Evolutionary conservation across 108 stramenopile species (phyloP), one percentile per base, ranked within the genome.

Genomic region (Mayamaea pseudoterrestris): DNA sequence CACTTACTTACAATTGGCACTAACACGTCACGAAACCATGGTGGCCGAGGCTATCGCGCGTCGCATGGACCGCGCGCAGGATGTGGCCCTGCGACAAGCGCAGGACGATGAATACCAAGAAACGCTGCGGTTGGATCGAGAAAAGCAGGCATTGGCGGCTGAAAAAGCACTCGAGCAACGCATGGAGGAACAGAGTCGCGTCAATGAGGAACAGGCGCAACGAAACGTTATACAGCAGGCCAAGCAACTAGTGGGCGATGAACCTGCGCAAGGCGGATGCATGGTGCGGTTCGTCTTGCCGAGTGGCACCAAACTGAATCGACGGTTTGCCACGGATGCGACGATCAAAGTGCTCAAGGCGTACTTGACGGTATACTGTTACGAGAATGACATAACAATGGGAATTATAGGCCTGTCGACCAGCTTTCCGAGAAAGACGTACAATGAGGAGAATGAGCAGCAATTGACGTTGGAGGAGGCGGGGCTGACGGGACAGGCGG

Each of bases 21-120:
- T 79, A 2, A 58, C 68, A 30, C 71, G 66, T 0, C 79, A 83
- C 43, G 44, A 70, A 5, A 57, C 62, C 25, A 22, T 61, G 0
- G 30, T 74, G 8, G 66, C 73, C 0, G 75, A 74, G 45, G 54
- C 36, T 22, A 61, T 58, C 24, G 69, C 63, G 2, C 58, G 80
- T 9, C 72, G 82, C 11, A 29, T 79, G 17, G 60, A 68, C 43
- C 69, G 75, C 0, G 69, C 84, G 68, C 77, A 90, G 58, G 87
- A 82, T 45, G 30, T 30, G 14, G 65, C 68, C 31, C 53, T 90
- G 24, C 71, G 87, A 1, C 53, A 68, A 43, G 80, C 84, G 39
- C 87, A 90, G 53, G 80, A 90, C 66, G 58, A 63, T 24, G 87
- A 90, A 52, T 90, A 80, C 45, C 80, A 73, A 64, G 74, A 78